These are phyloP conservation scores for Tagetes erecta DNA, from an alignment of 129 eudicot genomes.

Conservation along the genomic window DNA sequence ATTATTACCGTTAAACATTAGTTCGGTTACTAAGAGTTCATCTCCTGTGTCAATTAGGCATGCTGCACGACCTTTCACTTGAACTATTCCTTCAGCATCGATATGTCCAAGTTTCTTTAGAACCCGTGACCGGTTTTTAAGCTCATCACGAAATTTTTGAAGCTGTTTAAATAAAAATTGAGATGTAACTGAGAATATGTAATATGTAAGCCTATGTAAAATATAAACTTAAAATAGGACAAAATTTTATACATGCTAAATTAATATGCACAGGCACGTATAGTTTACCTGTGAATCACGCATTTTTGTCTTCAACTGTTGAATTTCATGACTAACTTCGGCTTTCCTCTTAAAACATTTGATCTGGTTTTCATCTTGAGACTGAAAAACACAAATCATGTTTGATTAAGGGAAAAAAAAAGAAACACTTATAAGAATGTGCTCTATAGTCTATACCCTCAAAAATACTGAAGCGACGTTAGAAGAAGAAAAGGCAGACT, in stretches of 20 bases:
- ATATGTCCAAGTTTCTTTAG: conserved; percentile 91
- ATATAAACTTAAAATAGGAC: not conserved
- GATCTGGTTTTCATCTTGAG: conserved; percentile 87
- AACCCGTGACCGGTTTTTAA: conserved; percentile 91
- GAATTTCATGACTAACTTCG: conserved; percentile 95
- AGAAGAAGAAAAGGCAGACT: not conserved
- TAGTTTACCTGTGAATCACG: conserved; percentile 90
- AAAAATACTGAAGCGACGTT: not conserved
- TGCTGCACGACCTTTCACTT: conserved; percentile 96
- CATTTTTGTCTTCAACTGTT: conserved; percentile 88
- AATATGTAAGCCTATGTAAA: conserved; percentile 6
- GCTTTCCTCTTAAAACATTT: conserved; percentile 88
- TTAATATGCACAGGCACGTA: not conserved
- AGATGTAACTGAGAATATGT: not conserved
- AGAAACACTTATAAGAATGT: not conserved
- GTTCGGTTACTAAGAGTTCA: conserved; percentile 94
- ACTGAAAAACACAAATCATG: conserved; percentile 43
- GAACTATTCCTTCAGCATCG: conserved; percentile 87
- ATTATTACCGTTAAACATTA: conserved; percentile 88
- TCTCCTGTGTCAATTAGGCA: conserved; percentile 96
- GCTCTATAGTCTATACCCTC: not conserved
- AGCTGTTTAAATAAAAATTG: conserved; percentile 50
- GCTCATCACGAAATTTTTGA: conserved; percentile 97
- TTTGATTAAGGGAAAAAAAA: not conserved
- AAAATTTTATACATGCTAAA: not conserved